Base-by-base conservation (phyloP, 2,329 filamentous ascomycete genomes). In the Dothideomycetidae sp. region DNA sequence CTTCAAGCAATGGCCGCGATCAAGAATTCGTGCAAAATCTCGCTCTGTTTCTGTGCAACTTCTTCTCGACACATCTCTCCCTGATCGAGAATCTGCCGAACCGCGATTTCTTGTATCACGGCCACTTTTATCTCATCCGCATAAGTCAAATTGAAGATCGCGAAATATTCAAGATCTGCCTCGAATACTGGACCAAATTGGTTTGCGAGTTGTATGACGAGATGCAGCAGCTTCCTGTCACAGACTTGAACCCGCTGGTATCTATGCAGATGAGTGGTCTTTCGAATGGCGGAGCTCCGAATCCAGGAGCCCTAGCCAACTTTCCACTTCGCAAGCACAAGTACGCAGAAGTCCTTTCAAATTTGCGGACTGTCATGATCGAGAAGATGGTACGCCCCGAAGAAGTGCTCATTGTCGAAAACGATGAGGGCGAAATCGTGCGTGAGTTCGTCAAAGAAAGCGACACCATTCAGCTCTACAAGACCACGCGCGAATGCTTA, bases 351-450 rank as follows among this genome's bases (percentile, higher is more conserved):
- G 81, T 98, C 13, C 66, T 98, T 34, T 88, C 88, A 7, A 96
- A 93, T 57, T 69, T 98, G 40, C 79, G 90, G 48, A 81, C 88
- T 15, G 90, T 98, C 47, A 98, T 98, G 90, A 96, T 98, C 44
- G 90, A 98, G 65, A 94, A 94, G 69, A 98, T 98, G 90, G 90
- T 98, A 19, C 75, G 86, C 30, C 90, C 90, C 1, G 90, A 98
- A 62, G 92, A 98, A 62, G 92, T 98, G 5, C 61, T 98, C 49
- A 92, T 98, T 53, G 90, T 98, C n/a, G 90, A 98, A 62, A 98
- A 98, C 58, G 90, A 98, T 45, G 90, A 98, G 61, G 90, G 92
- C 45, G 90, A 98, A 57, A 98, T 98, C 50, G 90, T 98, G 18
- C 83, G 90, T 50, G 90, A 98, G 54, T 98, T 98, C 48, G 90